A percentile compares a stretch with the other conserved stretches of the same genome.
These are phyloP conservation scores for Candida railenensis DNA, from an alignment of 805 yeast species.

Conservation along the genomic window DNA sequence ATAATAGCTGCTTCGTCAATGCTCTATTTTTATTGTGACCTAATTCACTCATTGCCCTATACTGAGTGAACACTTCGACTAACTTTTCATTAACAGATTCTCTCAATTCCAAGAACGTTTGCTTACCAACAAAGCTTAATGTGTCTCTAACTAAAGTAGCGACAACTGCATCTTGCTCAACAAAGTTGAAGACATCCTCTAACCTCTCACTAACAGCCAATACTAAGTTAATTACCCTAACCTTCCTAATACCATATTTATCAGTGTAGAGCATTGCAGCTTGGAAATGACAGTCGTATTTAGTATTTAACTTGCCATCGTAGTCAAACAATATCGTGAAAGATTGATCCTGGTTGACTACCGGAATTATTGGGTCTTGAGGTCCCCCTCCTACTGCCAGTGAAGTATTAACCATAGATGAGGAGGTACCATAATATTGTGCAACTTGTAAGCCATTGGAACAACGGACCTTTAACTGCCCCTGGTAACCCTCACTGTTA, in stretches of 20 bases:
- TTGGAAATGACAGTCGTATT: conserved; percentile 84
- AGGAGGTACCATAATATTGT: conserved; percentile 62
- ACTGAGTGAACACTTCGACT: conserved; percentile 47
- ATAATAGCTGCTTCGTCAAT: conserved; percentile 58
- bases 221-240: conserved; percentile 82
- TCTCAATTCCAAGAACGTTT: conserved; percentile 36
- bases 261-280: conserved; percentile 87
- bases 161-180: conserved; percentile 58
- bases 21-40: conserved; percentile 35
- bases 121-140: conserved; percentile 39
- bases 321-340: conserved; percentile 71
- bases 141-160: conserved; percentile 41
- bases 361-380: conserved; percentile 71
- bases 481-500: conserved; percentile 68
- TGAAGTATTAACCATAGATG: conserved; percentile 22
- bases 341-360: conserved; percentile 59
- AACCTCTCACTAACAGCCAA: conserved; percentile 76
- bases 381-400: conserved; percentile 32
- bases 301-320: conserved; percentile 70
- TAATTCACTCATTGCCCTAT: conserved; percentile 48
- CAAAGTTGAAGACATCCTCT: conserved; percentile 71
- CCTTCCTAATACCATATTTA: conserved; percentile 70
- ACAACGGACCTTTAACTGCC: conserved; percentile 79
- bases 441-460: conserved; percentile 83
- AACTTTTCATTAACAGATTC: conserved; percentile 38